phyloP scores from a whole-genome alignment of 2,329 filamentous ascomycete genomes.

The Zymoseptoria pseudotritici region DNA sequence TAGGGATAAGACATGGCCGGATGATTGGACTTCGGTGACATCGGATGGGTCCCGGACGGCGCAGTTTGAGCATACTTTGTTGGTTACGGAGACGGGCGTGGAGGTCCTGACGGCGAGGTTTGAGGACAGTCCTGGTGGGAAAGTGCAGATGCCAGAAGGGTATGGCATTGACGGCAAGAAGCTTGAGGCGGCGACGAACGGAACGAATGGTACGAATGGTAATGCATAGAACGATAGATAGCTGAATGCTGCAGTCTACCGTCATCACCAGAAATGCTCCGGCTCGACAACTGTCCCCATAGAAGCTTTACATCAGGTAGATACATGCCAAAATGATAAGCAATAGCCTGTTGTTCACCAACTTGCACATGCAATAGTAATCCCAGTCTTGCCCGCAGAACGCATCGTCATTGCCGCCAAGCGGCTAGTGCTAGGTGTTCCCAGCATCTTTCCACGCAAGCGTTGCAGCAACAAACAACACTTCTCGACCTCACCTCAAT shows the following conservation, averaged over 20 bases:
- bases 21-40: constrained; percentile 96
- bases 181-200: constrained; percentile 6
- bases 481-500: background rate
- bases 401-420: background rate
- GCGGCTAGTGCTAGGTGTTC: background rate
- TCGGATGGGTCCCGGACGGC: constrained; percentile 82
- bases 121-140: constrained; percentile 66
- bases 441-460: background rate
- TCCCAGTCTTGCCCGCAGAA: background rate
- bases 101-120: constrained; percentile 72
- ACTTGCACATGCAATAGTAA: background rate
- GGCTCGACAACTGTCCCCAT: background rate
- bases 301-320: background rate
- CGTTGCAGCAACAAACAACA: background rate
- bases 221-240: background rate
- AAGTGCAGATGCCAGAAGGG: constrained; percentile 21
- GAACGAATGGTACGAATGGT: constrained; percentile 1
- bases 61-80: constrained; percentile 84
- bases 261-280: background rate
- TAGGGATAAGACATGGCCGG: constrained; percentile 91
- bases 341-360: background rate
- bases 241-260: background rate
- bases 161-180: constrained; percentile 11
- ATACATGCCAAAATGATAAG: background rate
- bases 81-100: constrained; percentile 75